Evolutionary conservation across 164 flowering plant genomes (phyloP), one percentile per base, ranked within the genome.

Genomic region (Magnolia officinalis): DNA sequence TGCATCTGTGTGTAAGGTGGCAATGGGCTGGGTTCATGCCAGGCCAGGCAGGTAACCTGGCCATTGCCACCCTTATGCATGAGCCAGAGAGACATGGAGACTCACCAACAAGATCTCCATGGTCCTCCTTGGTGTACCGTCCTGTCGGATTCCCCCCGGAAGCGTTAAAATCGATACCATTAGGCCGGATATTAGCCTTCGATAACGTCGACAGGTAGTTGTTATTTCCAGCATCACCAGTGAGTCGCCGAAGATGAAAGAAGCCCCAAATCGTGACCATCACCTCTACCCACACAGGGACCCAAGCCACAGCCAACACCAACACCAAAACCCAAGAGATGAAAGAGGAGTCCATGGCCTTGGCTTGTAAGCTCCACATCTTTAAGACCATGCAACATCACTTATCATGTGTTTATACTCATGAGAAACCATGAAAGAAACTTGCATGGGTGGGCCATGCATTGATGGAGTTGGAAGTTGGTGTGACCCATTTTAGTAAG

Each of bases 141-240:
- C 98, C 99, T 0, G 99, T 94, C 29, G 99, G 96, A 20, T 71
- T 87, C 19, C 99, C 99, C 0, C 89, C 88, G 2, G 89, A 89
- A 1, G 94, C 84, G 63, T 76, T 73, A 72, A 94, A 96, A 84
- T 94, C 97, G 19, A 96, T 91, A 1, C 99, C 99, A 72, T 94
- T 96, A 0, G 98, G 99, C 9, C 49, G 50, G 23, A 86, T 83
- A 79, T 94, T 82, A 0, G 97, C 99, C 80, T 81, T 92, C 8
- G 99, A 90, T 81, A 95, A 79, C 0, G 99, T 93, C 0, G 83
- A 80, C 1, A 96, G 75, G 77, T 82, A 96, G 74, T 96, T 96
- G 63, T 96, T 96, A 70, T 96, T 94, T 10, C 99, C 97, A 0
- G 97, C 95, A 78, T 96, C 99, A 94, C 99, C 1, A 94, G 84